Base-by-base conservation (phyloP, 202 grass and related monocot species). In the Elaeis oleifera region DNA sequence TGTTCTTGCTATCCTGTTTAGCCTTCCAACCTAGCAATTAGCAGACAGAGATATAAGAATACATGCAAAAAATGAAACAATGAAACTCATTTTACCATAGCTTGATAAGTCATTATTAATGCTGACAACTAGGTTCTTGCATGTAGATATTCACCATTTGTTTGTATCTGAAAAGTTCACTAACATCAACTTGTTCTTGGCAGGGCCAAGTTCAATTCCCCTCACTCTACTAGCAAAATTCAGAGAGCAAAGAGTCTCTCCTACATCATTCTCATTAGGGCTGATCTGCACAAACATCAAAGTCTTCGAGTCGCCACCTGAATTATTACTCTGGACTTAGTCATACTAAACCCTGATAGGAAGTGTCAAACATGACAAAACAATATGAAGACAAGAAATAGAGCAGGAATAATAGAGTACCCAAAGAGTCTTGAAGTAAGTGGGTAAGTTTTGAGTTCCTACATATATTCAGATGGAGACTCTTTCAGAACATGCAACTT, bases 211-310 rank as follows among this genome's bases (percentile, higher is more conserved):
- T 71, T 97, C 92, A 77, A 97, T 80, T 22, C 92, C 92, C 58
- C 84, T 76, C 53, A 97, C 94, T 64, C 94, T 90, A 49, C 82
- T 97, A 0, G 94, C 94, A 59, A 97, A 97, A 72, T 97, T 97
- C n/a, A 97, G 69, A 7, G 94, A 97, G 53, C 88, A 97, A 64
- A 97, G 82, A 50, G 94, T 97, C 78, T 97, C 94, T 18, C 88
- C 84, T n/a, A 84, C 59, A 14, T 97, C 94, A 75, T 86, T 83
- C 61, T 97, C 94, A 61, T 84, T 92, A 16, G 94, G 94, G 32
- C 94, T 97, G 28, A 97, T 92, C 70, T 97, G 94, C 50, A 97
- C 84, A 80, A 97, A 97, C 94, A 97, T 97, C 56, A 97, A 73
- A 25, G 85, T 92, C 64, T 97, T 97, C 29, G 94, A 97, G 39